phyloP scores from a whole-genome alignment of 495 filamentous ascomycete species.

The Neurospora pannonica region DNA sequence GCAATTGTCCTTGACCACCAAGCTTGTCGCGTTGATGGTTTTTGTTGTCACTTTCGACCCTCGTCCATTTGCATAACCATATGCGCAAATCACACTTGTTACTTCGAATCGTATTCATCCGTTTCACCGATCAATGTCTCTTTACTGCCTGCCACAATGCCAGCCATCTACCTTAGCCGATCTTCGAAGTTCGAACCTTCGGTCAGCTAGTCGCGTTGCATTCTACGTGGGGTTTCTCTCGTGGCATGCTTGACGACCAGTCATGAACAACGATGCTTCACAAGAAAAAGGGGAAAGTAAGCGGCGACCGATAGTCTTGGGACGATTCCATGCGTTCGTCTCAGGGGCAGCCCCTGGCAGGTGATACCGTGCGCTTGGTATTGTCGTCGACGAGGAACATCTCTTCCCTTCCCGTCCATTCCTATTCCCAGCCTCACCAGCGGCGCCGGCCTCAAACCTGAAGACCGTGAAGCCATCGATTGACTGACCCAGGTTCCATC shows the following conservation, averaged over 20 bases:
- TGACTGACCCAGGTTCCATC: neutral
- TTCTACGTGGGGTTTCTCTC: neutral
- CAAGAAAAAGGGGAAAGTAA: neutral
- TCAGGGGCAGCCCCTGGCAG: neutral
- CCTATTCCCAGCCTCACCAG: neutral
- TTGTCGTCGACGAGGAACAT: neutral
- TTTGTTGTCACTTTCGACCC: slow-evolving; percentile 1
- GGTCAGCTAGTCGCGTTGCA: neutral
- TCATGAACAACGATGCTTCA: neutral
- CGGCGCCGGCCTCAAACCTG: neutral
- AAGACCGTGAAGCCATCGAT: neutral
- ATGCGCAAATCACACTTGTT: neutral
- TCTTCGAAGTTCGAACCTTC: neutral
- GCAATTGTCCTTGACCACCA: neutral
- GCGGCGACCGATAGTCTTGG: neutral
- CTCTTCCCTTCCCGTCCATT: neutral
- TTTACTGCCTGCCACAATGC: neutral
- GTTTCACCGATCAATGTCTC: neutral
- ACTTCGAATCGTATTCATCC: neutral
- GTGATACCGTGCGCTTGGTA: neutral
- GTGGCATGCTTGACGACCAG: neutral
- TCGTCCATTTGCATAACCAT: neutral
- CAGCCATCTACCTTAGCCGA: neutral
- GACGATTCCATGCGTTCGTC: neutral
- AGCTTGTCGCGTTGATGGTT: neutral